Evolutionary conservation across 2,329 filamentous ascomycete species (phyloP).

Genomic region (Aspergillus luchuensis): DNA sequence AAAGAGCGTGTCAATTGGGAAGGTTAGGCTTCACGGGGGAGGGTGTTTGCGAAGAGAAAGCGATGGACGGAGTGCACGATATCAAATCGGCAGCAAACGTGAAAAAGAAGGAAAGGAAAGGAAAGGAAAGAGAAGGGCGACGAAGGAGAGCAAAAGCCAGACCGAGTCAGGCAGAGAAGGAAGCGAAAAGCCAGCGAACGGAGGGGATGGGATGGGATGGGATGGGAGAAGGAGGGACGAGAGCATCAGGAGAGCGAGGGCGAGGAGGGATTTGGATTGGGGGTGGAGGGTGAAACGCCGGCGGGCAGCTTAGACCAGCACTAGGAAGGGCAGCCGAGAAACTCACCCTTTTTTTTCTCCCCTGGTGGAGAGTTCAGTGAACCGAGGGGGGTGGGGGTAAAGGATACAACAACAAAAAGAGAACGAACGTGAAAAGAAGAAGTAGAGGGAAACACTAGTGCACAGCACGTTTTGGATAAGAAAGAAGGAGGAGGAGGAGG

Average conservation of each 20-base stretch:
- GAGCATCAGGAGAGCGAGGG: slow-evolving; percentile 14
- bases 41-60: slow-evolving; percentile 4
- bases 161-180: slow-evolving; percentile 4
- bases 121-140: neutral
- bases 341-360: slow-evolving; percentile 8
- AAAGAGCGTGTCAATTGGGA: slow-evolving; percentile 18
- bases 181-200: slow-evolving; percentile 8
- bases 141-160: neutral
- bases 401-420: neutral
- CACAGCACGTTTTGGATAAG: neutral
- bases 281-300: slow-evolving; percentile 24
- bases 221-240: neutral
- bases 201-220: neutral
- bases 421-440: neutral
- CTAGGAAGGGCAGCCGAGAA: slow-evolving; percentile 1
- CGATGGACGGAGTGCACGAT: slow-evolving; percentile 23
- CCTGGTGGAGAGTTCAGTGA: too few species aligned
- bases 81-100: slow-evolving; percentile 26
- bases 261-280: slow-evolving; percentile 11
- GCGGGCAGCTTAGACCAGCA: slow-evolving; percentile 16
- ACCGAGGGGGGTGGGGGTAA: neutral
- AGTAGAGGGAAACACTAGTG: neutral
- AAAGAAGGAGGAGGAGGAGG: neutral
- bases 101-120: slow-evolving; percentile 4
- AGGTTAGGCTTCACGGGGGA: slow-evolving; percentile 16